phyloP scores from a whole-genome alignment of 129 eudicot genomes.

The Kitagawia praeruptora region DNA sequence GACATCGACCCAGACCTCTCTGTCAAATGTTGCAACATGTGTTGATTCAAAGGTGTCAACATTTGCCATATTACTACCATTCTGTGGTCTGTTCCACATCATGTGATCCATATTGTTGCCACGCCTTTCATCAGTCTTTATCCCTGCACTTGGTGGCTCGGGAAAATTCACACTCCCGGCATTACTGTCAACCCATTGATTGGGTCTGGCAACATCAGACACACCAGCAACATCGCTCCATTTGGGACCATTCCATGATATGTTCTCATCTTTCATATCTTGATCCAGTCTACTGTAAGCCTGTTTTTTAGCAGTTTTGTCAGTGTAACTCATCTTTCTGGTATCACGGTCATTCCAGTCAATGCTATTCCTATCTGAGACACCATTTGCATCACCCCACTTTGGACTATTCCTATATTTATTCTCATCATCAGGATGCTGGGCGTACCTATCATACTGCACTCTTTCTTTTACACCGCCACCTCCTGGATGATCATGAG shows the following conservation, averaged over 20 bases:
- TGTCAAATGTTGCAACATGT: neutral
- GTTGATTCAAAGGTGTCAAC: neutral
- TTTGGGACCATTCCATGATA: conserved; percentile 26
- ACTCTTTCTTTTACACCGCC: conserved; percentile 22
- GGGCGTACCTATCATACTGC: conserved; percentile 14
- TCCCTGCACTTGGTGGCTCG: neutral
- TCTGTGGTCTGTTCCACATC: conserved; percentile 4
- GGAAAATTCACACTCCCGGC: conserved; percentile 1
- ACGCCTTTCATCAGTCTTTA: neutral
- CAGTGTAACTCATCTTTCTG: conserved; percentile 3
- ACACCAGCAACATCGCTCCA: conserved; percentile 20
- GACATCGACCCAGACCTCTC: neutral
- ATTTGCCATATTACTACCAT: neutral
- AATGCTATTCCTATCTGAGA: conserved; percentile 13
- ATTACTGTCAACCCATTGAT: conserved; percentile 7
- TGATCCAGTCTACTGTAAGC: conserved; percentile 15
- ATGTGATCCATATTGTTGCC: neutral
- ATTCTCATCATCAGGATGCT: conserved; percentile 21
- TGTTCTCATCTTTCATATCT: conserved; percentile 10
- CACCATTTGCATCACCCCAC: conserved; percentile 27
- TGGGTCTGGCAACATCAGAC: conserved; percentile 2
- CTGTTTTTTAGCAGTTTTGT: conserved; percentile 11
- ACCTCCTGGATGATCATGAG: conserved; percentile 48
- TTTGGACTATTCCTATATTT: conserved; percentile 42
- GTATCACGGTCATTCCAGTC: conserved; percentile 23